A percentile compares a stretch with the other conserved stretches of the same genome.
Evolutionary conservation across 768 basidiomycete species (phyloP).

Genomic region (Agaricus subrufescens): DNA sequence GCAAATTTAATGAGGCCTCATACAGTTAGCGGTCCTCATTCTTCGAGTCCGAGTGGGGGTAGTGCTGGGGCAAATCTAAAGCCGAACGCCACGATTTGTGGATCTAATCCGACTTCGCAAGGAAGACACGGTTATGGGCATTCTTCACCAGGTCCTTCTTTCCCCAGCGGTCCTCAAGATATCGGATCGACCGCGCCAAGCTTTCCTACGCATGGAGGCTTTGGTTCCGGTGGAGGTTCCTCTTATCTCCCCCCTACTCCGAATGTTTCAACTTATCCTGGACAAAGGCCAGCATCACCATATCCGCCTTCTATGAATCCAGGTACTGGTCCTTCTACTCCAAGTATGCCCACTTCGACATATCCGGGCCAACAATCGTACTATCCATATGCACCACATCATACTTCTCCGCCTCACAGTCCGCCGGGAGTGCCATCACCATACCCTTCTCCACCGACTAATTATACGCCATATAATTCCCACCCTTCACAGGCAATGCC

Average conservation of each 20-base stretch:
- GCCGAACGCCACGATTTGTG: conserved; percentile 20
- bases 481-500: conserved; percentile 10
- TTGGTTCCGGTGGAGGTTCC: neutral
- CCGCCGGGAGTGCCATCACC: conserved; percentile 12
- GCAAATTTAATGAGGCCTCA: conserved; percentile 30
- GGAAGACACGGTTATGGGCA: conserved; percentile 9
- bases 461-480: no score
- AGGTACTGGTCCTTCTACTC: neutral
- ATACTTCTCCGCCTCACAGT: conserved; percentile 18
- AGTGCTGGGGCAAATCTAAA: conserved; percentile 16
- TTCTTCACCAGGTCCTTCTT: neutral
- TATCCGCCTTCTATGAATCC: neutral
- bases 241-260: neutral
- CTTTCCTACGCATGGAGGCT: neutral
- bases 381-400: conserved; percentile 11
- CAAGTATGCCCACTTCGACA: neutral
- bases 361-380: conserved; percentile 9
- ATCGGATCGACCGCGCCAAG: neutral
- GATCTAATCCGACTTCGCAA: neutral
- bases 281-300: neutral
- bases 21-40: conserved; percentile 20
- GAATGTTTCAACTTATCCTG: neutral
- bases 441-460: neutral
- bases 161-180: neutral
- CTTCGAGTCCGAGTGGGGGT: conserved; percentile 5